Evolutionary conservation across 768 basidiomycete genomes (phyloP).

Genomic region (Suillus spraguei): DNA sequence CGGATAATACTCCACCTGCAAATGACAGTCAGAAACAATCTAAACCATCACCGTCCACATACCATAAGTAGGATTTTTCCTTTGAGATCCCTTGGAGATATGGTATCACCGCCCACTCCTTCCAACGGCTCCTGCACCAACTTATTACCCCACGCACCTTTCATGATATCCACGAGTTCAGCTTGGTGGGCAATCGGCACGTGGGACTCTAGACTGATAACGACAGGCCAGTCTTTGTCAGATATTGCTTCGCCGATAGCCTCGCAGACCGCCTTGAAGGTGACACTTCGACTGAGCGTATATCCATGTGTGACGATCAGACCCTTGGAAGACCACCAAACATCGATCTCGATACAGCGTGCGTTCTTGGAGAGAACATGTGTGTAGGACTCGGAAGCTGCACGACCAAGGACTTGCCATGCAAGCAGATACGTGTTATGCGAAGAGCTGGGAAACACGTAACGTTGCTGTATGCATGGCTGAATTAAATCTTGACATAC

Average conservation of each 20-base stretch:
- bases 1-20: slow-evolving; percentile 59
- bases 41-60: background rate
- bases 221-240: slow-evolving; percentile 52
- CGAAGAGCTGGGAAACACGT: slow-evolving; percentile 45
- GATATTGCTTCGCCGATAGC: slow-evolving; percentile 46
- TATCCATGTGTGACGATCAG: slow-evolving; percentile 63
- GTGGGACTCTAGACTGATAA: slow-evolving; percentile 66
- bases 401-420: slow-evolving; percentile 55
- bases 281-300: slow-evolving; percentile 54
- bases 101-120: slow-evolving; percentile 36
- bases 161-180: slow-evolving; percentile 56
- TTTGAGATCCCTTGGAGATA: slow-evolving; percentile 48
- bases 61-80: slow-evolving; percentile 66
- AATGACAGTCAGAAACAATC: background rate
- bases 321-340: slow-evolving; percentile 59
- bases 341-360: slow-evolving; percentile 69
- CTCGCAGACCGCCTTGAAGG: slow-evolving; percentile 53
- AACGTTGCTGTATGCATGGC: background rate
- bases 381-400: slow-evolving; percentile 56
- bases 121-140: slow-evolving; percentile 44
- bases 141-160: slow-evolving; percentile 52
- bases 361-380: slow-evolving; percentile 53
- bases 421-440: slow-evolving; percentile 70
- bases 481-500: slow-evolving; percentile 14
- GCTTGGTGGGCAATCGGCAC: slow-evolving; percentile 51